Evolutionary conservation across 352 stramenopile genomes (phyloP).

Genomic region (Globisporangium emineosum): DNA sequence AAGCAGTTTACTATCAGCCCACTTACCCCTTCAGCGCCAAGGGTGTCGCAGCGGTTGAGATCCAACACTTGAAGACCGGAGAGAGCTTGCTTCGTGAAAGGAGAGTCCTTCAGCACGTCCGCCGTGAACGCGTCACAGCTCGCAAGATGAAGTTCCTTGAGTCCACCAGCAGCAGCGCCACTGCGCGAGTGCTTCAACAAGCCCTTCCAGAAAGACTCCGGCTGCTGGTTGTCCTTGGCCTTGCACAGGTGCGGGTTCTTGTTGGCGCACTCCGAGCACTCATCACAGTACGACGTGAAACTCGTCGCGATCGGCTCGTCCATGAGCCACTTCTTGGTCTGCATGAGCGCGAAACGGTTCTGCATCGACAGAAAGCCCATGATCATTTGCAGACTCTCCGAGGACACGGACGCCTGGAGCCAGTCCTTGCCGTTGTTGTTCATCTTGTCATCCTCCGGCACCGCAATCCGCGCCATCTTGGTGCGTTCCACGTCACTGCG

Average conservation of each 20-base stretch:
- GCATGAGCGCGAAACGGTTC: constrained; percentile 62
- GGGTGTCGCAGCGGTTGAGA: constrained; percentile 46
- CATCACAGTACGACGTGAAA: constrained; percentile 60
- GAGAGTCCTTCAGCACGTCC: constrained; percentile 26
- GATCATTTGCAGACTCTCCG: constrained; percentile 53
- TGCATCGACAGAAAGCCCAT: constrained; percentile 50
- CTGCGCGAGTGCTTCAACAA: constrained; percentile 35
- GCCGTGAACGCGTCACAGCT: constrained; percentile 45
- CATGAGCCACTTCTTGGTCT: constrained; percentile 34
- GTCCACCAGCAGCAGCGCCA: background rate
- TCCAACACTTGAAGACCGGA: constrained; percentile 48
- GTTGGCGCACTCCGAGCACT: constrained; percentile 41
- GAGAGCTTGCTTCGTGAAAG: constrained; percentile 28
- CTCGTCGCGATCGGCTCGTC: constrained; percentile 37
- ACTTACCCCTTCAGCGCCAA: constrained; percentile 42
- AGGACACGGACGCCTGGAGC: constrained; percentile 20
- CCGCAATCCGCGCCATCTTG: constrained; percentile 11
- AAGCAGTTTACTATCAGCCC: background rate
- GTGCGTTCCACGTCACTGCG: constrained; percentile 4
- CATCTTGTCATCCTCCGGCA: background rate
- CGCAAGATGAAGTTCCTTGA: constrained; percentile 57
- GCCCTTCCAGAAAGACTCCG: constrained; percentile 48
- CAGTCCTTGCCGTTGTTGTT: constrained; percentile 6
- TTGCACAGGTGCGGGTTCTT: constrained; percentile 62
- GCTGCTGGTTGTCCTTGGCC: constrained; percentile 27